Conservation (phyloP, 768 basidiomycete genomes). For the Leucocoprinus leucothites region DNA sequence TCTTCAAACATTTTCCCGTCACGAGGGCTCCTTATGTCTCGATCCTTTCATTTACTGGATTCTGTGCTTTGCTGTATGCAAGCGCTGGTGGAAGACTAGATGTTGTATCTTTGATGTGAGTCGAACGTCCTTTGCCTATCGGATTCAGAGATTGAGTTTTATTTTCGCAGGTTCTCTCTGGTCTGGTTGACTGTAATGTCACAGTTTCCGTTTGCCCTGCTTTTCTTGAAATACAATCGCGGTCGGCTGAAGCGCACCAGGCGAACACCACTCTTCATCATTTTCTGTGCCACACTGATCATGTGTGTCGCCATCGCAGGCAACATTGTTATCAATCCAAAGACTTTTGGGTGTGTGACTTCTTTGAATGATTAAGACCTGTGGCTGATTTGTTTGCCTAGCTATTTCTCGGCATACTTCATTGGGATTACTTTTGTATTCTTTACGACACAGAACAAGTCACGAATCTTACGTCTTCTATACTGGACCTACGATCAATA, state of each 20-base stretch:
- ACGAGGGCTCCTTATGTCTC: slow-evolving; percentile 54
- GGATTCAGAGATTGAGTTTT: background rate
- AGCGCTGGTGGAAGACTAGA: slow-evolving; percentile 49
- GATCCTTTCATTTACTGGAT: slow-evolving; percentile 44
- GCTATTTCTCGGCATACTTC: slow-evolving; percentile 64
- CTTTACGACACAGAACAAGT: slow-evolving; percentile 50
- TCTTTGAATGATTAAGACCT: background rate
- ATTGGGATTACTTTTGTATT: slow-evolving; percentile 47
- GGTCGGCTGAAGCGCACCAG: slow-evolving; percentile 47
- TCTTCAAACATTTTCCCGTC: slow-evolving; percentile 43
- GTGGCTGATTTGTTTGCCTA: slow-evolving; percentile 19
- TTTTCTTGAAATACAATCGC: slow-evolving; percentile 64
- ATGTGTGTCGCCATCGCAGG: slow-evolving; percentile 48
- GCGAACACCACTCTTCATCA: slow-evolving; percentile 35
- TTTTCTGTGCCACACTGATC: slow-evolving; percentile 41
- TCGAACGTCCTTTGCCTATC: background rate
- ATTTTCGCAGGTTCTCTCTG: slow-evolving; percentile 51
- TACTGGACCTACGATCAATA: slow-evolving; percentile 68
- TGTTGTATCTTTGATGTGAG: slow-evolving; percentile 59
- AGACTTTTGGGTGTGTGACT: slow-evolving; percentile 47
- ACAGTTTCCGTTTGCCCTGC: slow-evolving; percentile 57
- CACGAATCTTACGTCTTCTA: slow-evolving; percentile 45
- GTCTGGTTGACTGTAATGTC: slow-evolving; percentile 66
- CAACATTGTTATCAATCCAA: slow-evolving; percentile 56
- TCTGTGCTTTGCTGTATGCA: slow-evolving; percentile 55